Evolutionary conservation across 164 flowering plant genomes (phyloP), one percentile per base, ranked within the genome.

Genomic region (Tetracentron sinense): DNA sequence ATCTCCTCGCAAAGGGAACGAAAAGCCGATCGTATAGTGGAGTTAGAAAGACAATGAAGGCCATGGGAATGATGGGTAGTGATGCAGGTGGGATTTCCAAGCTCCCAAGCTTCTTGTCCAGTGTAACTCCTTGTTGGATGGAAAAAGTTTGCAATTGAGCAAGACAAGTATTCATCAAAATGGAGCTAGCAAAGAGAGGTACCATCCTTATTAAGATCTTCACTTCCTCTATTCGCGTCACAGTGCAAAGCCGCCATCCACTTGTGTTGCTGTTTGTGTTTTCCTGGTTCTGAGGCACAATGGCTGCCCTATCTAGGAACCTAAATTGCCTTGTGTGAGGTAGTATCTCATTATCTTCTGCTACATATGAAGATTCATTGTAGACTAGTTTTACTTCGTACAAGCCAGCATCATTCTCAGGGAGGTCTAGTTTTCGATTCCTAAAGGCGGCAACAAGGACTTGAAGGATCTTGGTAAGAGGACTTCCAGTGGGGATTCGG

Each of bases 141-240:
- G 87, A 81, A 62, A 83, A 83, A 10, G 85, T 83, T 51, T 83
- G 87, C 25, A 83, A 80, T 21, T 83, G 87, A 60, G 87, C 87
- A 31, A 81, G 48, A 25, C 81, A 79, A 20, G 87, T 81, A 74
- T 81, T 83, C 83, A 83, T 81, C 38, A 83, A 52, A 3, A 83
- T 83, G 63, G 87, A 81, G 75, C 83, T 77, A 22, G 83, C 79
- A 21, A 83, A 79, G 14, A 81, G 79, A 1, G 87, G 87, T 5
- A 79, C 11, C 17, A 79, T 75, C 16, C 82, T 77, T 6, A 83
- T n/a, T 1, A 83, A 50, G 14, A 72, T 73, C 66, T 83, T 83
- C 58, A 79, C 82, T 71, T 79, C 81, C 72, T 83, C 82, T 5
- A 83, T 85, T 57, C 77, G 80, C 2, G 73, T 61, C 5, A 75